Percentiles rank a stretch among this genome's conserved stretches.
These are phyloP conservation scores for Aotearoamyces nothofagi DNA, from an alignment of 2,329 filamentous ascomycete species.

Conservation along the genomic window DNA sequence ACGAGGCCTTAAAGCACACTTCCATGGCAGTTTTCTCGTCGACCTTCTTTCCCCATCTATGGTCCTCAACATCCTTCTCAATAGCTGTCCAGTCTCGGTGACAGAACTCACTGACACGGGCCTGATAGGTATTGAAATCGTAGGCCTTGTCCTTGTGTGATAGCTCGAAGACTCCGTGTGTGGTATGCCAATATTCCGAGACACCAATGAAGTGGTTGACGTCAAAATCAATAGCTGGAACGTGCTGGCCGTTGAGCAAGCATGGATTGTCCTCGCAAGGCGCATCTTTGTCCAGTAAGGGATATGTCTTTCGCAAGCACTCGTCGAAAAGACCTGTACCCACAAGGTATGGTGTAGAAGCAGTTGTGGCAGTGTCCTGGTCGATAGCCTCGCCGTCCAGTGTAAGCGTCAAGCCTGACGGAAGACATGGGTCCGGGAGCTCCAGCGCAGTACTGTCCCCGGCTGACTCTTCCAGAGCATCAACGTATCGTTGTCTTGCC, in stretches of 20 bases:
- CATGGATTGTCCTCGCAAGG: conserved; percentile 75
- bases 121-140: conserved; percentile 80
- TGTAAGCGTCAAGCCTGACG: conserved; percentile 58
- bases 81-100: conserved; percentile 70
- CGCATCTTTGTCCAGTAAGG: conserved; percentile 77
- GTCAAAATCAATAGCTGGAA: conserved; percentile 90
- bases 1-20: conserved; percentile 95
- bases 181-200: conserved; percentile 98
- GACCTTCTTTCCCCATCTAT: conserved; percentile 64
- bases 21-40: conserved; percentile 61
- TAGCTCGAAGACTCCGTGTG: conserved; percentile 79
- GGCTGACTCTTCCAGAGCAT: conserved; percentile 54
- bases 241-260: conserved; percentile 78
- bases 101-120: conserved; percentile 74
- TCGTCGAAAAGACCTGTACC: conserved; percentile 81
- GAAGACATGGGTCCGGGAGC: conserved; percentile 82
- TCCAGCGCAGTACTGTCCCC: conserved; percentile 42
- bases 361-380: conserved; percentile 19
- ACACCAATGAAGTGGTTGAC: conserved; percentile 97
- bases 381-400: conserved; percentile 45
- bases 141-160: conserved; percentile 66
- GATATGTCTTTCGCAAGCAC: conserved; percentile 69
- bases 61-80: conserved; percentile 41
- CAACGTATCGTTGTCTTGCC: conserved; percentile 73
- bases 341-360: conserved; percentile 41